Evolutionary conservation across 371 early-diverging fungal species (phyloP), one percentile per base, ranked within the genome.

Genomic region (Mucor lusitanicus): DNA sequence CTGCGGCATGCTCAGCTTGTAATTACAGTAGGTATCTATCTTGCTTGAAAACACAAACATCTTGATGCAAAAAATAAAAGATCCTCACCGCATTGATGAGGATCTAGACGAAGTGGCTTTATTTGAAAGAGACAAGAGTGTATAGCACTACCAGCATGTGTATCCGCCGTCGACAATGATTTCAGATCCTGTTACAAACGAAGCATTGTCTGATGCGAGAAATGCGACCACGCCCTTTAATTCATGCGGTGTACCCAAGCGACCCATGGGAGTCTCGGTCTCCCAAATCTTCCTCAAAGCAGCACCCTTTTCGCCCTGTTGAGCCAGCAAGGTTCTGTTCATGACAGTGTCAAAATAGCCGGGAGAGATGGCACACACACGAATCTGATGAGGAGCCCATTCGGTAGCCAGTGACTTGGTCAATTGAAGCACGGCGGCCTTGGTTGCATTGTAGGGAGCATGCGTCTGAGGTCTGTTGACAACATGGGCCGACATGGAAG

Each of bases 371-470:
- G 77, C 61, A 25, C 74, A 74, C 3, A 81, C 81, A 6, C 82
- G 74, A 48, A 82, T 80, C n/a, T 75, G 70, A 55, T 80, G 68
- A n/a, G 69, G 75, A n/a, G 81, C 80, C 81, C 83, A 82, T 59
- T 82, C 81, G 61, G 74, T 70, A 13, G 79, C 77, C 19, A 80
- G 55, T 4, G 81, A 80, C 53, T 76, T 80, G 13, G 78, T 74
- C 12, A 82, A 61, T 42, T 80, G 80, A 54, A 75, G 64, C 3
- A 82, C 82, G 8, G 78, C 82, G 0, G 78, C 80, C 59, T 82
- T 82, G 59, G 80, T 74, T 9, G 82, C 80, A 61, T 82, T 82
- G 55, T 82, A 82, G 23, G 77, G 74, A 48, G 73, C 73, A 61
- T 82, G 82, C 0, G 63, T 42, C 33, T 80, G 82, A 19, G 80